Percentiles rank a stretch among this genome's conserved stretches.
phyloP scores from a whole-genome alignment of 2,329 filamentous ascomycete species.

The Phialemoniopsis sp. region DNA sequence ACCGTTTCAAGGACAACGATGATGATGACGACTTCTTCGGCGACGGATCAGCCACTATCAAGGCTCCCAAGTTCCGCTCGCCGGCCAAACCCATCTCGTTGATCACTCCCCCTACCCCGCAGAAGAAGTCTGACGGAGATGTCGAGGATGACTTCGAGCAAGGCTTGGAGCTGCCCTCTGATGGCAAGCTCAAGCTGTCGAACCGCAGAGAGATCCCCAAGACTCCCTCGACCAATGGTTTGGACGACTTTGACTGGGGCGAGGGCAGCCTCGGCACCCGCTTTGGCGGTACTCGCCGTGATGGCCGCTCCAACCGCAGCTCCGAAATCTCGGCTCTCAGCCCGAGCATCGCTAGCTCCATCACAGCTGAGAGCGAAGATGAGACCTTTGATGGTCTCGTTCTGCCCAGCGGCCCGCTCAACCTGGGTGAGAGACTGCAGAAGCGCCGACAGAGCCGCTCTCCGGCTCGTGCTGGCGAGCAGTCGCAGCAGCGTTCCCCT shows the following conservation, averaged over 20 bases:
- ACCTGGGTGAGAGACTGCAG: conserved; percentile 75
- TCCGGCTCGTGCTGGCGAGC: conserved; percentile 30
- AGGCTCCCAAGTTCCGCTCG: conserved; percentile 56
- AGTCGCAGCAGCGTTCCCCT: conserved; percentile 9
- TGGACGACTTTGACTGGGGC: conserved; percentile 87
- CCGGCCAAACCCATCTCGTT: conserved; percentile 45
- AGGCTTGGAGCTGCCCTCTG: conserved; percentile 67
- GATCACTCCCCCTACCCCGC: conserved; percentile 52
- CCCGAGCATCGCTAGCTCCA: conserved; percentile 86
- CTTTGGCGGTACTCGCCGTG: conserved; percentile 80
- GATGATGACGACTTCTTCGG: conserved; percentile 62
- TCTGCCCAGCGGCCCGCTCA: conserved; percentile 76
- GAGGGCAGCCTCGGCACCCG: conserved; percentile 90
- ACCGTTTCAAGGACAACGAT: conserved; percentile 58
- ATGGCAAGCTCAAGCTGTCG: conserved; percentile 62
- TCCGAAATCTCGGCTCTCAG: conserved; percentile 87
- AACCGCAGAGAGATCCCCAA: conserved; percentile 58
- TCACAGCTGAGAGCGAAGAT: conserved; percentile 89
- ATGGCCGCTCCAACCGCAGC: conserved; percentile 74
- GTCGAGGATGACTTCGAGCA: conserved; percentile 66
- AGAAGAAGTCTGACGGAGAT: conserved; percentile 30
- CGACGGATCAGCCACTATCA: conserved; percentile 63
- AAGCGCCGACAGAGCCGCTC: conserved; percentile 62
- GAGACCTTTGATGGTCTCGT: conserved; percentile 88
- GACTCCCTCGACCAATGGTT: conserved; percentile 51